Base-by-base conservation (phyloP, 2,329 filamentous ascomycete genomes). In the Nigrospora sphaerica region DNA sequence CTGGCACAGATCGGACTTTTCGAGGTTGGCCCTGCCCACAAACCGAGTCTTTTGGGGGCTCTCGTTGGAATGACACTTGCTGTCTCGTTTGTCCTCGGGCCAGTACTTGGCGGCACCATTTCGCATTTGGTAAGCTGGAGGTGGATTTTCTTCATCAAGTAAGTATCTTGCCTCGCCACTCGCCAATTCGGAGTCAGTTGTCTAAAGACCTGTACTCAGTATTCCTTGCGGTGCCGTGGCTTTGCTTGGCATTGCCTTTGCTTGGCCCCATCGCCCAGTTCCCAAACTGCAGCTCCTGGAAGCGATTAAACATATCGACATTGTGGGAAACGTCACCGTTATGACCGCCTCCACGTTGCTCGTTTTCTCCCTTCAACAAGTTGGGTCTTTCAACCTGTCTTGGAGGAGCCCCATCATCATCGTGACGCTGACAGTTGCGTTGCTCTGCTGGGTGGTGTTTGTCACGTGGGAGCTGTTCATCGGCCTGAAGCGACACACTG, bases 111-210 rank as follows among this genome's bases (percentile, higher is more conserved):
- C 5, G 80, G 79, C 2, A 63, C 71, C 3, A 74, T 83, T 18
- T 72, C 76, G 1, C 67, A 74, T n/a, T 62, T 69, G 2, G 69
- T 71, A 16, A 69, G 67, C 38, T 83, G 80, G 80, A 68, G 74
- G 43, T 80, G 77, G 67, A 69, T 83, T 35, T 83, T 83, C 58
- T 76, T 77, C 59, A 74, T 82, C 58, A 83, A 83, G 77, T 81
- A 62, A 39, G 71, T 53, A 10, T 12, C 13, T 43, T 10, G 37
- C 23, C 5, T 28, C 7, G 23, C 23, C 23, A 6, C 5, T 28
- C 7, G 23, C 23, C 23, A 6, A 28, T 10, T 28, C 23, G 5
- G 7, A 28, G 7, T 10, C 23, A 38, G 16, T 42, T 18, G 44
- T n/a, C 47, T 59, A 46, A 57, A 49, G 16, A 31, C 18, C 38